A percentile compares a stretch with the other conserved stretches of the same genome.
Evolutionary conservation across 257 asterid genomes (phyloP).

Genomic region (Solanum gandarillasii): DNA sequence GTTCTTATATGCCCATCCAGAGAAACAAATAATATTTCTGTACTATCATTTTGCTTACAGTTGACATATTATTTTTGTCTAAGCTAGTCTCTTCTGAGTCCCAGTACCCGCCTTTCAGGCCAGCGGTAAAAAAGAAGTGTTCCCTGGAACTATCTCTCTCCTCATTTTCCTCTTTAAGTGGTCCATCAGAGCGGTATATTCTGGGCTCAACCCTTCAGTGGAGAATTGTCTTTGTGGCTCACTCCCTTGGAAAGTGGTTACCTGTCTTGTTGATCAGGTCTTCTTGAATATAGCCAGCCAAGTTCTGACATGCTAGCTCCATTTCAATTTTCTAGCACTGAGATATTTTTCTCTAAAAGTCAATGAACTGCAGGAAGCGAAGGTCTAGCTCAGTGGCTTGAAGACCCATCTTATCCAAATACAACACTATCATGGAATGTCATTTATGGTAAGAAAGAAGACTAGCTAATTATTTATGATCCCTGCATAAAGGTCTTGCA

Average conservation of each 20-base stretch:
- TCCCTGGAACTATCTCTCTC: neutral
- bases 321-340: neutral
- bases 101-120: neutral
- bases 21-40: neutral
- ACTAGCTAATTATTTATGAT: neutral
- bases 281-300: neutral
- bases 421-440: constrained; percentile 48
- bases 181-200: neutral
- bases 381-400: constrained; percentile 61
- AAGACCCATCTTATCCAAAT: constrained; percentile 56
- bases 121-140: neutral
- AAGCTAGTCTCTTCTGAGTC: neutral
- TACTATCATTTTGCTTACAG: neutral
- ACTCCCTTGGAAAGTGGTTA: neutral
- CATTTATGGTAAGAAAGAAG: constrained; percentile 50
- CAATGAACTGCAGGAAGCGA: constrained; percentile 31
- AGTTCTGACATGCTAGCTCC: neutral
- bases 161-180: neutral
- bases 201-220: neutral
- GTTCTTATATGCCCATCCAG: neutral
- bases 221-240: neutral
- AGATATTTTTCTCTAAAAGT: constrained; percentile 14
- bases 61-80: neutral
- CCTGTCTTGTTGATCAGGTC: neutral
- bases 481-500: neutral